Evolutionary conservation across 495 filamentous ascomycete genomes (phyloP).

Genomic region (Poronia punctata): DNA sequence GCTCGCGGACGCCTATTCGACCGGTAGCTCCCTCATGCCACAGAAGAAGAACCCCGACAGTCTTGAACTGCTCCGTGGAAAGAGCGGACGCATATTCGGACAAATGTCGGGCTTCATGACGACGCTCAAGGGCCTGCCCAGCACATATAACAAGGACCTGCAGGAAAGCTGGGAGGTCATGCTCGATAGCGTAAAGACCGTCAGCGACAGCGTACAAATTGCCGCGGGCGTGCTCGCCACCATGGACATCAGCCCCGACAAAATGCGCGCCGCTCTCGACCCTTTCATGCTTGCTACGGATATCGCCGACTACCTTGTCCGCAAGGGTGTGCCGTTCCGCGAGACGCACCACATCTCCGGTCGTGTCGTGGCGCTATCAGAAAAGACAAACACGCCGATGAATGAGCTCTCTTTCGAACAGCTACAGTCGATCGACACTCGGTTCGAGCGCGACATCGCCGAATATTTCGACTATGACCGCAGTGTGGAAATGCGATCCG

Average conservation of each 20-base stretch:
- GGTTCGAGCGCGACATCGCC: slow-evolving; percentile 70
- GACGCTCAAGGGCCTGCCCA: slow-evolving; percentile 81
- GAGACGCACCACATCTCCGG: slow-evolving; percentile 91
- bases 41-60: slow-evolving; percentile 79
- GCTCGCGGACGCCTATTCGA: slow-evolving; percentile 79
- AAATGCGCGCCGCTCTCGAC: slow-evolving; percentile 17
- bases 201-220: slow-evolving; percentile 77
- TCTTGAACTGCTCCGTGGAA: slow-evolving; percentile 82
- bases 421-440: slow-evolving; percentile 62
- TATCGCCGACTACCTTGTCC: slow-evolving; percentile 84
- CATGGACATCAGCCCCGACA: not conserved
- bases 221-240: slow-evolving; percentile 16
- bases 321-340: slow-evolving; percentile 76
- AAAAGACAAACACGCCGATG: slow-evolving; percentile 65
- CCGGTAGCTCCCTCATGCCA: slow-evolving; percentile 81
- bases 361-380: slow-evolving; percentile 59
- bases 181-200: slow-evolving; percentile 80
- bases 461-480: slow-evolving; percentile 77
- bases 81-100: slow-evolving; percentile 76
- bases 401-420: slow-evolving; percentile 63
- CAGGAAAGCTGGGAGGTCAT: slow-evolving; percentile 87
- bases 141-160: slow-evolving; percentile 92
- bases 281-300: slow-evolving; percentile 68
- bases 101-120: slow-evolving; percentile 85
- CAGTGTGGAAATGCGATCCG: slow-evolving; percentile 75